These are phyloP conservation scores for Tulasnella calospora DNA, from an alignment of 768 basidiomycete genomes.

Conservation along the genomic window DNA sequence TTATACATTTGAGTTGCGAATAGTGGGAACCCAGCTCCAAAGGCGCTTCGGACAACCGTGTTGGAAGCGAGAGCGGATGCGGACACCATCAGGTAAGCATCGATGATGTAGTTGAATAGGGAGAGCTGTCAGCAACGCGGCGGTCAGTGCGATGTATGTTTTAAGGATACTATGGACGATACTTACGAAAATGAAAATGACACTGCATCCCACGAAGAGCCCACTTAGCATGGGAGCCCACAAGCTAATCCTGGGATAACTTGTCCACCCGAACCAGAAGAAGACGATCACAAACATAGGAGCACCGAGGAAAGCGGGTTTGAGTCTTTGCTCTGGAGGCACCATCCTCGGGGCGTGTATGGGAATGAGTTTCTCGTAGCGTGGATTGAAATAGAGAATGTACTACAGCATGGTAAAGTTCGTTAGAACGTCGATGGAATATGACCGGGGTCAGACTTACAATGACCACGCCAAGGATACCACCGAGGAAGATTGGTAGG, in stretches of 20 bases:
- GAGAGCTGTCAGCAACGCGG: neutral
- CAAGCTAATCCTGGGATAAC: constrained; percentile 26
- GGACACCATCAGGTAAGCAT: constrained; percentile 29
- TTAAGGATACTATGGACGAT: neutral
- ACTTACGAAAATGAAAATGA: constrained; percentile 31
- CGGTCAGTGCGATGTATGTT: neutral
- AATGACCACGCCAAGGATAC: constrained; percentile 25
- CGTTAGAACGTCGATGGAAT: neutral
- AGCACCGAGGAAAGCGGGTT: constrained; percentile 27
- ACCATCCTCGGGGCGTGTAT: constrained; percentile 17
- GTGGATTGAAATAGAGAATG: constrained; percentile 29
- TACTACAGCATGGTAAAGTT: neutral
- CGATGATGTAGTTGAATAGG: constrained; percentile 26
- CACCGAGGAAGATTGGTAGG: constrained; percentile 32
- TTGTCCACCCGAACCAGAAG: constrained; percentile 32
- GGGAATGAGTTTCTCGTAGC: constrained; percentile 29
- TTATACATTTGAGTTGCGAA: constrained; percentile 40
- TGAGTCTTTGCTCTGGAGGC: constrained; percentile 33
- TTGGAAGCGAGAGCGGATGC: constrained; percentile 32
- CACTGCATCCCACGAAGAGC: constrained; percentile 26
- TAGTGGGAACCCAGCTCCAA: constrained; percentile 30
- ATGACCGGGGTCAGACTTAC: constrained; percentile 17
- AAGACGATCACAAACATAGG: constrained; percentile 30
- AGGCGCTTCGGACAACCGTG: constrained; percentile 31
- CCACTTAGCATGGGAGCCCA: constrained; percentile 28